Evolutionary conservation across 495 filamentous ascomycete genomes (phyloP).

Genomic region (Aspergillus mulundensis): DNA sequence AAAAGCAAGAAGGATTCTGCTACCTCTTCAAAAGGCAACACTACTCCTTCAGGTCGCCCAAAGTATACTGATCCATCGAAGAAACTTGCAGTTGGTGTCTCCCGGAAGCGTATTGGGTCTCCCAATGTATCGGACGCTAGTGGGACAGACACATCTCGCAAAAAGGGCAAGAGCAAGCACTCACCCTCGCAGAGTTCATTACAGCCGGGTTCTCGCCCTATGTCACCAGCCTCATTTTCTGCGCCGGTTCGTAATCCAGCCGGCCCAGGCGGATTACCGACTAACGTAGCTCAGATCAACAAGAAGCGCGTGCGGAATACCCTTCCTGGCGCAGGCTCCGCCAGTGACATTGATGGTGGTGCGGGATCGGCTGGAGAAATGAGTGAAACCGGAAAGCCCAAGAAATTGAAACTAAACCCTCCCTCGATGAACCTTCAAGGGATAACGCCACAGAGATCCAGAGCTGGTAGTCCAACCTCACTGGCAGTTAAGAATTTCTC

Average conservation of each 20-base stretch:
- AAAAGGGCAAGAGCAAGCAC: conserved; percentile 78
- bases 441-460: conserved; percentile 54
- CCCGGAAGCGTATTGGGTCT: conserved; percentile 81
- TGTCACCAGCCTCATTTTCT: conserved; percentile 41
- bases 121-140: conserved; percentile 84
- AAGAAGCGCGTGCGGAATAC: conserved; percentile 45
- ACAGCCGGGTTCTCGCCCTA: conserved; percentile 53
- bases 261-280: conserved; percentile 10
- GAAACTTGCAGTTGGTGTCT: conserved; percentile 46
- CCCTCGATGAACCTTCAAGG: conserved; percentile 44
- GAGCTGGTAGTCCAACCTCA: conserved; percentile 48
- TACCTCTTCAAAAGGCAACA: conserved; percentile 65
- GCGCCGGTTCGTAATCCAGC: conserved; percentile 27
- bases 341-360: conserved; percentile 76
- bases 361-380: conserved; percentile 62
- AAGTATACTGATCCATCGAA: conserved; percentile 51
- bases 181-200: conserved; percentile 43
- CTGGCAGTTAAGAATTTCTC: conserved; percentile 22
- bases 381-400: conserved; percentile 66
- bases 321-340: conserved; percentile 53
- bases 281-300: conserved; percentile 30
- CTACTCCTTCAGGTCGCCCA: conserved; percentile 65
- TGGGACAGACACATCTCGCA: conserved; percentile 82
- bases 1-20: conserved; percentile 52
- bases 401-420: conserved; percentile 62